Base-by-base conservation (phyloP, 805 yeast species). In the Spathaspora boniae region DNA sequence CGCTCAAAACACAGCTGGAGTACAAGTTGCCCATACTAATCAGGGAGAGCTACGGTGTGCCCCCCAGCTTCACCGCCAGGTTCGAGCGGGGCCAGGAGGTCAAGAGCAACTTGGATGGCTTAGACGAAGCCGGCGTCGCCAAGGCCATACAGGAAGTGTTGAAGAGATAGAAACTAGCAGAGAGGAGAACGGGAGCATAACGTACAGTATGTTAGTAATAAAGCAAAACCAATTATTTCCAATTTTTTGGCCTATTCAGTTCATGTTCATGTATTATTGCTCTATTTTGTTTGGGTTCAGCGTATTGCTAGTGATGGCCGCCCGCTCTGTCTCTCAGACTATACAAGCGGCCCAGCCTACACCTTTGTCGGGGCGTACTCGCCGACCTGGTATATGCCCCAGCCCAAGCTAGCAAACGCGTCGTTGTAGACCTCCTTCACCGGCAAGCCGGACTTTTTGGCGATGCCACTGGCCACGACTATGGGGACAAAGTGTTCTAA, bases 41-140 rank as follows among this genome's bases (percentile, higher is more conserved):
- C 42, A 79, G 95, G 62, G 95, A 86, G 60, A 76, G 87, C 21
- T 66, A 65, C 42, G 86, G 86, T 33, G 76, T 81, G 36, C 70
- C 80, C 33, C 95, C 95, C 26, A 70, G 80, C 31, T 74, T 85
- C 35, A 82, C 77, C 40, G 85, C 89, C 24, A 76, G 95, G 56
- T 80, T 80, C 42, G 86, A 68, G 33, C 70, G 69, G 47, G 79
- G 79, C 24, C 57, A 56, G 37, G 79, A 74, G 54, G 54, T 72
- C 33, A 70, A 70, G 52, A 72, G 62, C 46, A 66, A 51, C 38
- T 67, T 76, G 45, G 73, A 70, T 19, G 74, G 73, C 5, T 60
- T 74, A 48, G 68, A 62, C 33, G 73, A 66, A 46, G 54, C 58
- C 36, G 76, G 68, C 29, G 70, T 76, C 31, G 62, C 54, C 18